Percentiles rank a stretch among this genome's conserved stretches.
Evolutionary conservation across 148 eudicot genomes (phyloP).

Genomic region (Pharnaceum exiguum): DNA sequence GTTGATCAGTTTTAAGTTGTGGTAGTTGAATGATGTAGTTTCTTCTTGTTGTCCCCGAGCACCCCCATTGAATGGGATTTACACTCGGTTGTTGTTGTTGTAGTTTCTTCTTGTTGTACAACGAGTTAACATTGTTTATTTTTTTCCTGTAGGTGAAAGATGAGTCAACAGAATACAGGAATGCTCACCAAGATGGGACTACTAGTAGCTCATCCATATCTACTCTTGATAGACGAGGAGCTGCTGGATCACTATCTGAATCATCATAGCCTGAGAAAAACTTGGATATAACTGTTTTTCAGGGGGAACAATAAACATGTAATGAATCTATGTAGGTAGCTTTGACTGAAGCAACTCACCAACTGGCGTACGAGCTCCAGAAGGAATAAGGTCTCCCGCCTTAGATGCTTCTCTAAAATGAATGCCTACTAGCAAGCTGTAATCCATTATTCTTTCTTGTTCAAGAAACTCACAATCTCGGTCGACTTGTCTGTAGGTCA

Average conservation of each 20-base stretch:
- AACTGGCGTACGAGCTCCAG: conserved; percentile 45
- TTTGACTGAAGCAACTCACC: conserved; percentile 21
- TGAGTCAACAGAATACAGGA: neutral
- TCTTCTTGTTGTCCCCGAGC: neutral
- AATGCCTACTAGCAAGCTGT: conserved; percentile 80
- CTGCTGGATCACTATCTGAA: conserved; percentile 38
- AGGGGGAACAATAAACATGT: neutral
- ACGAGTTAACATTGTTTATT: neutral
- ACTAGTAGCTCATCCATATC: conserved; percentile 20
- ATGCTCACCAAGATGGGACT: conserved; percentile 30
- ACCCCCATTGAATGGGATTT: neutral
- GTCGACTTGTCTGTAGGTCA: conserved; percentile 84
- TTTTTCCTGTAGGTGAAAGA: neutral
- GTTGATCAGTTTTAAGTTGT: no score
- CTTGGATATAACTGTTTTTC: neutral
- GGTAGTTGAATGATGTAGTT: no score
- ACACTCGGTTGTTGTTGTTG: neutral
- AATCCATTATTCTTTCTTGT: conserved; percentile 90
- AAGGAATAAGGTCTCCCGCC: conserved; percentile 42
- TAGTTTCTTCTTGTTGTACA: neutral
- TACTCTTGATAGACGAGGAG: conserved; percentile 39
- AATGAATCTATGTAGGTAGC: neutral
- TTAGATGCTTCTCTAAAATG: conserved; percentile 64
- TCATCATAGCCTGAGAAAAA: conserved; percentile 36
- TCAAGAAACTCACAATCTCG: conserved; percentile 88